Evolutionary conservation across 441 rosid genomes (phyloP), one percentile per base, ranked within the genome.

Genomic region (Gossypium gossypioides): DNA sequence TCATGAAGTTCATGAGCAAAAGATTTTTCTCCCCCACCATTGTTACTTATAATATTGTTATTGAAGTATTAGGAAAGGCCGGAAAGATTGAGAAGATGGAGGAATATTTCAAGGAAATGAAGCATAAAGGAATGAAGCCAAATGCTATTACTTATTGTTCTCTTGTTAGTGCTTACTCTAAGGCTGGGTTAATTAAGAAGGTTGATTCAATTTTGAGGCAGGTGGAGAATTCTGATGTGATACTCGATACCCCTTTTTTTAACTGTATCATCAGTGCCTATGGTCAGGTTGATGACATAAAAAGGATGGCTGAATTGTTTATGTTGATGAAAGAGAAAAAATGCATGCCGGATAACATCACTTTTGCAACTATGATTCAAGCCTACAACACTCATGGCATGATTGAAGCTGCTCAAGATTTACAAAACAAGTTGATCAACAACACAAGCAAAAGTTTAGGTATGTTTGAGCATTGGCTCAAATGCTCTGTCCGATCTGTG

Each of bases 61-160:
- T 89, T 10, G 92, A 93, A 72, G 72, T 76, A 4, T 91, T 81
- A 82, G 98, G 92, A n/a, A 91, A 81, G 80, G 87, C 81, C 0
- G 89, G 89, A 15, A 62, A 79, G 32, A 74, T 85, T 6, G 87
- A 80, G 79, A 81, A 81, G 76, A 88, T 91, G 97, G 92, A 89
- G 19, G 86, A 85, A 7, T 55, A 80, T 67, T 91, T 87, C 75
- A 79, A 76, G 86, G 77, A 77, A 69, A 88, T 88, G 94, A 91
- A 89, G 81, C 85, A 88, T 83, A 82, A 21, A 42, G 96, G 98
- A 66, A 85, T 88, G 84, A 93, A 93, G 83, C 96, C 97, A 6
- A 88, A 83, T 79, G 83, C 86, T 25, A 76, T 88, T 40, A 91
- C 97, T 1, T 91, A 89, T 63, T 89, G 91, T 76, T 86, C 96